Base-by-base conservation (phyloP, 441 rosid genomes). In the Metrosideros polymorpha region DNA sequence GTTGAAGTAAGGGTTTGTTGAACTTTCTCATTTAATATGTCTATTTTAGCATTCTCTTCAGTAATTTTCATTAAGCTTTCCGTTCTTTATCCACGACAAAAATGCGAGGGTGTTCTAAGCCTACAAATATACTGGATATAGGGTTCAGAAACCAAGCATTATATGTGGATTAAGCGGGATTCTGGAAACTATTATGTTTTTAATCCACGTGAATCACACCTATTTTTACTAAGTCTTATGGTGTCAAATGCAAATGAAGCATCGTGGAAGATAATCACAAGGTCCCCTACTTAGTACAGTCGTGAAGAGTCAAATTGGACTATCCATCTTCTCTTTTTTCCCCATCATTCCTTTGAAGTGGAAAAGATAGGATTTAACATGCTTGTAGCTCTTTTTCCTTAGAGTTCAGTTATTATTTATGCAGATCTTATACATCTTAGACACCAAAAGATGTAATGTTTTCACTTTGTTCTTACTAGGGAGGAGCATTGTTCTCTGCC, bases 1-100 rank as follows among this genome's bases (percentile, higher is more conserved):
- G 86, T 82, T 89, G 82, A 87, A 85, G 92, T 89, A 87, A 91
- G 90, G 82, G 86, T 82, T 82, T 85, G 47, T 71, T 39, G 79
- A 71, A 71, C n/a, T 71, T 71, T 71, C 79, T 71, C 39, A 39
- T 35, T 22, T 22, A 71, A 6, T 32, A 29, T 63, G 79, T 39
- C 79, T 12, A 71, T 22, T 10, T 5, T 39, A 10, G 47, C n/a
- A 39, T 22, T 71, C 47, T 71, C 79, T 39, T 71, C 49, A 5
- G 79, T 39, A 6, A 71, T 71, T 71, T 71, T 71, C 79, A 71
- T 30, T 10, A 71, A 71, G 79, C 79, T 71, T 71, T 71, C 12
- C 47, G 6, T 24, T 39, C 47, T 71, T 71, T 43, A 39, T 19
- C n/a, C n/a, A 39, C 0, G 3, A 3, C 79, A 71, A 71, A 10